phyloP scores from a whole-genome alignment of 1,284 basidiomycete genomes.

The Naganishia cerealis region DNA sequence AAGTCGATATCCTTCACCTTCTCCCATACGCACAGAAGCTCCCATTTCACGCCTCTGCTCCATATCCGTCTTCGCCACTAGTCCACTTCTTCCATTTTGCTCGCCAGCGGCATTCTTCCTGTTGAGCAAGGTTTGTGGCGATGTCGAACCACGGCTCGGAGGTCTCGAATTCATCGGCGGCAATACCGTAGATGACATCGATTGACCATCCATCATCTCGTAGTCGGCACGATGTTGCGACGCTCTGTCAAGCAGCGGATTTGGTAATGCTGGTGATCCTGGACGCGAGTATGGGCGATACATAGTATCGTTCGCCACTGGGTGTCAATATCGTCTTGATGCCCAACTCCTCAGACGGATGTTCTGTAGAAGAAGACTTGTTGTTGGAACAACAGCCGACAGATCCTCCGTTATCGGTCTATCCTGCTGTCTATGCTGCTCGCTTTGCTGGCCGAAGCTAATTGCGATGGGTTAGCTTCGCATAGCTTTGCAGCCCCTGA shows the following conservation, averaged over 20 bases:
- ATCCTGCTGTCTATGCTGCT: background rate
- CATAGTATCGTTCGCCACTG: slow-evolving; percentile 8
- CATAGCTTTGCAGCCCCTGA: background rate
- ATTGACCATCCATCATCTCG: background rate
- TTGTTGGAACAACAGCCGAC: background rate
- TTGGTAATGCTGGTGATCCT: slow-evolving; percentile 21
- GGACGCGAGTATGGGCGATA: slow-evolving; percentile 24
- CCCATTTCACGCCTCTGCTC: slow-evolving; percentile 4
- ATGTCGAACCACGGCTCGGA: background rate
- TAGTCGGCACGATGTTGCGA: slow-evolving; percentile 21
- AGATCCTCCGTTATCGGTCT: background rate
- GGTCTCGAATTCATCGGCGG: slow-evolving; percentile 1
- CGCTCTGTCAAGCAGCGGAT: slow-evolving; percentile 18
- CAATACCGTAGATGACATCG: background rate
- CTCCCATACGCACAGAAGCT: background rate
- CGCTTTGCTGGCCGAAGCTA: background rate
- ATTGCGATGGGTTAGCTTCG: background rate
- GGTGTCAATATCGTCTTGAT: background rate
- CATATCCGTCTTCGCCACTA: background rate
- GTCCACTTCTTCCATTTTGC: background rate
- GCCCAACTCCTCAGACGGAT: background rate
- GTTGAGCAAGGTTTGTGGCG: slow-evolving; percentile 3
- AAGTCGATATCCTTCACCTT: slow-evolving; percentile 8
- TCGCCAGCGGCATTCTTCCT: background rate
- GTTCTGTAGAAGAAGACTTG: background rate